These are phyloP conservation scores for Puccinia novopanici DNA, from an alignment of 1,284 basidiomycete genomes.

Conservation along the genomic window DNA sequence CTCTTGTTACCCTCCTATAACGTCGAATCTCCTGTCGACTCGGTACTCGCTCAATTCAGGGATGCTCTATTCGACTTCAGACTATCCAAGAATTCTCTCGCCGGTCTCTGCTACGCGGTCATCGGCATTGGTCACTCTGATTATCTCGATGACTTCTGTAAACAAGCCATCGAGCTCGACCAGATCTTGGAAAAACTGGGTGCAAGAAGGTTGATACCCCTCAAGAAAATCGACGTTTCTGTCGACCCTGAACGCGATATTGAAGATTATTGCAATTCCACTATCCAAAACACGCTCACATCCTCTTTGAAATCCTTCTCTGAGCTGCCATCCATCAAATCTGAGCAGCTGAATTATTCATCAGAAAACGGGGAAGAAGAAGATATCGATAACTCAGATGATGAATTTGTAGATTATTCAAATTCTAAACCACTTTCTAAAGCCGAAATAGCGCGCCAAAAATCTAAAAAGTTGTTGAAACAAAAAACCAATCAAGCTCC, in stretches of 20 bases:
- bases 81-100: slow-evolving; percentile 33
- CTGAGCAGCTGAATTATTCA: not conserved
- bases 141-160: slow-evolving; percentile 40
- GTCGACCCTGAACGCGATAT: slow-evolving; percentile 33
- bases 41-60: slow-evolving; percentile 34
- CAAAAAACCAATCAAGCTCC: not conserved
- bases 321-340: slow-evolving; percentile 22
- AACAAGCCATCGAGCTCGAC: slow-evolving; percentile 44
- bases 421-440: slow-evolving; percentile 38
- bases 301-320: slow-evolving; percentile 27
- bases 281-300: not conserved
- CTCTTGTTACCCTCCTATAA: slow-evolving; percentile 47
- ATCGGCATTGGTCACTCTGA: slow-evolving; percentile 37
- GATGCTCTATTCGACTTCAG: slow-evolving; percentile 49
- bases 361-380: slow-evolving; percentile 29
- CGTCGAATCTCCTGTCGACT: slow-evolving; percentile 48
- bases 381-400: slow-evolving; percentile 16
- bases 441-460: slow-evolving; percentile 33
- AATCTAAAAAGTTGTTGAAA: slow-evolving; percentile 20
- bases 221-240: slow-evolving; percentile 37
- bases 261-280: not conserved
- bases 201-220: slow-evolving; percentile 11
- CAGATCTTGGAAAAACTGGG: slow-evolving; percentile 26
- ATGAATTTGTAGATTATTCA: slow-evolving; percentile 29
- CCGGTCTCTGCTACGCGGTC: slow-evolving; percentile 15